These are phyloP conservation scores for Porcisia hertigi DNA, from an alignment of 208 protist genomes.

Conservation along the genomic window DNA sequence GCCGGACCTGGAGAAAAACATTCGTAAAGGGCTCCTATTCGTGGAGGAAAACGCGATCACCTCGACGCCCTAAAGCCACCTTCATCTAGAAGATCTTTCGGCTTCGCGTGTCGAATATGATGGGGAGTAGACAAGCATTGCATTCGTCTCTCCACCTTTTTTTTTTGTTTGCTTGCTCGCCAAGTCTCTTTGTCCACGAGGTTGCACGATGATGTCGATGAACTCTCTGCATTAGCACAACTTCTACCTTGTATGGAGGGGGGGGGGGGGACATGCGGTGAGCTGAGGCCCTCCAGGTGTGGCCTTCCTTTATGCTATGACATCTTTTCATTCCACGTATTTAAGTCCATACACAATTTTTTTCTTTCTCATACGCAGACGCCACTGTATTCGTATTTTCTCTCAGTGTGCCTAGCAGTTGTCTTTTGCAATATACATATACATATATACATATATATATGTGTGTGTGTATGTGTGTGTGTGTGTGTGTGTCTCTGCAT, in stretches of 20 bases:
- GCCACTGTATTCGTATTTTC: background rate
- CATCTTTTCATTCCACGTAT: too few species aligned
- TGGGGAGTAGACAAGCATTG: background rate
- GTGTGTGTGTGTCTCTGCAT: background rate
- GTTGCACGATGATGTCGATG: background rate
- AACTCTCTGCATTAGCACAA: too few species aligned
- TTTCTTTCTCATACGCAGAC: background rate
- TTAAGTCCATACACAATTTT: background rate
- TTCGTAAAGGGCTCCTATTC: constrained; percentile 84
- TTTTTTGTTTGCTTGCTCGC: background rate
- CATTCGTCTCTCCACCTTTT: background rate
- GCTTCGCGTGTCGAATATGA: background rate
- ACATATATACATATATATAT: constrained; percentile 4
- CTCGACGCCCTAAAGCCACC: background rate
- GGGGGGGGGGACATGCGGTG: too few species aligned
- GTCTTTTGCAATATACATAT: background rate
- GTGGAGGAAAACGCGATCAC: constrained; percentile 9
- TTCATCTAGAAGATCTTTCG: background rate
- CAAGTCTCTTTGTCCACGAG: background rate
- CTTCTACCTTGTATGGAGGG: too few species aligned
- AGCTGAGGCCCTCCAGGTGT: too few species aligned
- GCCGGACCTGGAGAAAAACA: constrained; percentile 85
- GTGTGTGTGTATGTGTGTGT: background rate
- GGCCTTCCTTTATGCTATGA: too few species aligned
- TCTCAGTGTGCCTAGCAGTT: background rate